These are phyloP conservation scores for Exophiala calicioides DNA, from an alignment of 2,329 filamentous ascomycete species.

Conservation along the genomic window DNA sequence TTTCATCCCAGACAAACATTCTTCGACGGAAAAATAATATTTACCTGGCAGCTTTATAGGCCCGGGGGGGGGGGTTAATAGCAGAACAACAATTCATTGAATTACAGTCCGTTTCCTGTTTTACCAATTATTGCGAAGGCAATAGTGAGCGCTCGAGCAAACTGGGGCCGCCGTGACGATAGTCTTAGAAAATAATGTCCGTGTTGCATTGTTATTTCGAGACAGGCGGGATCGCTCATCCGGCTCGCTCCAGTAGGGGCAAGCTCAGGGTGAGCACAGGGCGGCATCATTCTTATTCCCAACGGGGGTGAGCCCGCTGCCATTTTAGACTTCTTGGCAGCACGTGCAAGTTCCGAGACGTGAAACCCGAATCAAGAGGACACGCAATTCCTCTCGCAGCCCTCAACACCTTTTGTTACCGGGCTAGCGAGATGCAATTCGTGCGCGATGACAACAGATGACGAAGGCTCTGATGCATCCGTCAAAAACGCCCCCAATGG, in stretches of 20 bases:
- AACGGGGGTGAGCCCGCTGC: neutral
- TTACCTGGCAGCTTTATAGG: neutral
- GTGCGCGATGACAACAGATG: constrained; percentile 30
- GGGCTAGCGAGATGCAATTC: constrained; percentile 23
- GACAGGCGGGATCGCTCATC: no score
- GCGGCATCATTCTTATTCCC: no score
- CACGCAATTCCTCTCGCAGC: neutral
- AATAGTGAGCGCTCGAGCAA: no score
- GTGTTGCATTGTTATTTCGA: no score
- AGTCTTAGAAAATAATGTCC: no score
- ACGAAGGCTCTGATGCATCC: constrained; percentile 23
- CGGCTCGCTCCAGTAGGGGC: no score
- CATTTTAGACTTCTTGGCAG: constrained; percentile 1
- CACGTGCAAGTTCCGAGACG: neutral
- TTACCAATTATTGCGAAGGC: no score
- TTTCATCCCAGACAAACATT: constrained; percentile 24
- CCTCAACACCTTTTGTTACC: neutral
- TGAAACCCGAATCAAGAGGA: neutral
- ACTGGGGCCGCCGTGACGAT: no score
- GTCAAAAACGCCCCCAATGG: constrained; percentile 19
- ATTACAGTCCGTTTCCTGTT: no score
- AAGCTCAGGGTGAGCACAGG: no score
- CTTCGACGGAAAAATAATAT: constrained; percentile 14
- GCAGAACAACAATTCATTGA: neutral
- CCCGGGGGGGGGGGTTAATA: neutral